Percentiles rank a stretch among this genome's conserved stretches.
phyloP scores from a whole-genome alignment of 495 filamentous ascomycete species.

The Lindgomyces ingoldianus region DNA sequence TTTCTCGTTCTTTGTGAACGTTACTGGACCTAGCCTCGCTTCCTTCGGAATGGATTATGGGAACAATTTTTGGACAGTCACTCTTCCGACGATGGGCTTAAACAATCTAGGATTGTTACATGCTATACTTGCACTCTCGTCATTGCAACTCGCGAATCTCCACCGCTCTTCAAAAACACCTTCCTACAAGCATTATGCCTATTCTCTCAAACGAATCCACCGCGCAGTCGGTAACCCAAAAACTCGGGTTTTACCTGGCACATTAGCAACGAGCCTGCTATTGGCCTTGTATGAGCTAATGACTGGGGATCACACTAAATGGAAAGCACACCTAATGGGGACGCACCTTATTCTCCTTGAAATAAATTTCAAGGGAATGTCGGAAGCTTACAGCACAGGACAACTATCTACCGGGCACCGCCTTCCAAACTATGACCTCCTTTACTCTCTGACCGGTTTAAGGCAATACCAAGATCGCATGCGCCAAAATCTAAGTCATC shows the following conservation, averaged over 20 bases:
- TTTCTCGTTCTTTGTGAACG: slow-evolving; percentile 89
- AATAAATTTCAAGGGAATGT: slow-evolving; percentile 72
- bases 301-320: slow-evolving; percentile 91
- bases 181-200: slow-evolving; percentile 89
- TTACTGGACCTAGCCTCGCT: slow-evolving; percentile 83
- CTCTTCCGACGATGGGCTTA: slow-evolving; percentile 79
- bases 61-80: slow-evolving; percentile 89
- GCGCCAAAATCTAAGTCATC: no score
- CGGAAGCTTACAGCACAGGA: slow-evolving; percentile 56
- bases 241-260: slow-evolving; percentile 75
- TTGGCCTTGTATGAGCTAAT: slow-evolving; percentile 93
- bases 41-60: slow-evolving; percentile 81
- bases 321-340: slow-evolving; percentile 88
- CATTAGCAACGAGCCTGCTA: slow-evolving; percentile 83
- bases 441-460: no score
- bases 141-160: slow-evolving; percentile 84
- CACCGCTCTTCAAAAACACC: slow-evolving; percentile 70
- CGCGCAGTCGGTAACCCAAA: slow-evolving; percentile 68
- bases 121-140: slow-evolving; percentile 84
- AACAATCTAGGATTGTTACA: slow-evolving; percentile 83
- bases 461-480: no score
- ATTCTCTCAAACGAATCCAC: slow-evolving; percentile 74
- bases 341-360: slow-evolving; percentile 80
- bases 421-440: slow-evolving; percentile 47
- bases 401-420: slow-evolving; percentile 40